A percentile compares a stretch with the other conserved stretches of the same genome.
These are phyloP conservation scores for Rhizophagus clarus DNA, from an alignment of 192 early-diverging fungal genomes.

Conservation along the genomic window DNA sequence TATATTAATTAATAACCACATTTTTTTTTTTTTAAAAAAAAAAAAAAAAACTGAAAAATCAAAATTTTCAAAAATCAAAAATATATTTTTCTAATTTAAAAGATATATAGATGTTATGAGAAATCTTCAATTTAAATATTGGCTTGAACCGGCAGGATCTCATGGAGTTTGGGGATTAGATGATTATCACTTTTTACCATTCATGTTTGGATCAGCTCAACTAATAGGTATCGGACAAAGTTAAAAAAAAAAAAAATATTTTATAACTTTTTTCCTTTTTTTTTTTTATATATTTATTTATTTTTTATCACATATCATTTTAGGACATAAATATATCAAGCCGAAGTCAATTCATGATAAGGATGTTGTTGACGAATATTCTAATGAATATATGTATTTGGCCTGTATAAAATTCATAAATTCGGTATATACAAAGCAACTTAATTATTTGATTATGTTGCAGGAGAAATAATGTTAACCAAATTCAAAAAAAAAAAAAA, in stretches of 20 bases:
- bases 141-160: conserved; percentile 95
- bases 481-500: too few relatives aligned
- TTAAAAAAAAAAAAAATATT: not conserved
- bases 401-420: conserved; percentile 93
- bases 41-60: not conserved
- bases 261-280: too few relatives aligned
- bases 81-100: conserved; percentile 22
- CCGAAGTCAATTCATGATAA: conserved; percentile 94
- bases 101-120: conserved; percentile 90
- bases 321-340: conserved; percentile 85
- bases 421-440: conserved; percentile 46
- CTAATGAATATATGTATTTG: conserved; percentile 94
- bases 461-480: too few relatives aligned
- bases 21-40: not conserved
- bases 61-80: too few relatives aligned
- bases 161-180: conserved; percentile 99
- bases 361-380: conserved; percentile 88
- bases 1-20: too few relatives aligned
- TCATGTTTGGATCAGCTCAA: conserved; percentile 89
- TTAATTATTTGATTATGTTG: too few relatives aligned
- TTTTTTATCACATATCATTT: not conserved
- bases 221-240: conserved; percentile 53
- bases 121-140: conserved; percentile 86
- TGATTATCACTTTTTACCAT: conserved; percentile 97
- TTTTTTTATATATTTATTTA: not conserved